A percentile compares a stretch with the other conserved stretches of the same genome.
Evolutionary conservation across 2,329 filamentous ascomycete species (phyloP).

Genomic region (Colletotrichum sojae): DNA sequence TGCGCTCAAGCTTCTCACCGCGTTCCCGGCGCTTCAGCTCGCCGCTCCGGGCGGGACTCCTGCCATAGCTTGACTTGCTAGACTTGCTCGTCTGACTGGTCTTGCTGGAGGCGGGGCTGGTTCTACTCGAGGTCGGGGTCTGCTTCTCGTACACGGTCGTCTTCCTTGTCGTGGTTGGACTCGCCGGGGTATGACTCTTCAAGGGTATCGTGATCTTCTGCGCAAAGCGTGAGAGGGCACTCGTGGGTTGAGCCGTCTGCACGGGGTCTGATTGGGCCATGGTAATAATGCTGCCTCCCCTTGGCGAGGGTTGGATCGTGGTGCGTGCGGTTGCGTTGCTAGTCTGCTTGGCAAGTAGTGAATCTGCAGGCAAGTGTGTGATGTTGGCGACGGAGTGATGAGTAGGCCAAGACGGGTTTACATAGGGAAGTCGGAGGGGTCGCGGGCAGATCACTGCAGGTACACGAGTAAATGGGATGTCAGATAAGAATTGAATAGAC

Average conservation of each 20-base stretch:
- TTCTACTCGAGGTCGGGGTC: constrained; percentile 18
- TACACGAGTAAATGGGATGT: constrained; percentile 3
- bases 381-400: not conserved
- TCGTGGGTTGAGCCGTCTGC: constrained; percentile 7
- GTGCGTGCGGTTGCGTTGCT: not conserved
- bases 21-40: constrained; percentile 33
- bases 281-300: constrained; percentile 2
- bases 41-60: constrained; percentile 26
- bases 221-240: constrained; percentile 43
- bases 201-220: constrained; percentile 32
- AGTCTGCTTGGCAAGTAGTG: constrained; percentile 5
- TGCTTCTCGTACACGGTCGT: constrained; percentile 33
- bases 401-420: constrained; percentile 29
- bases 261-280: constrained; percentile 26
- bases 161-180: constrained; percentile 10
- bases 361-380: not conserved
- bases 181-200: constrained; percentile 17
- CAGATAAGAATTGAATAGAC: not conserved
- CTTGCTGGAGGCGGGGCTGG: constrained; percentile 20
- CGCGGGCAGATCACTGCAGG: constrained; percentile 23
- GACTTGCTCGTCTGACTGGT: constrained; percentile 26
- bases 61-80: constrained; percentile 23
- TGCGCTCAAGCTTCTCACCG: constrained; percentile 25
- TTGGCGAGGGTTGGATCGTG: not conserved
- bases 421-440: not conserved